Evolutionary conservation across 148 eudicot species (phyloP).

Genomic region (Chenopodium album): DNA sequence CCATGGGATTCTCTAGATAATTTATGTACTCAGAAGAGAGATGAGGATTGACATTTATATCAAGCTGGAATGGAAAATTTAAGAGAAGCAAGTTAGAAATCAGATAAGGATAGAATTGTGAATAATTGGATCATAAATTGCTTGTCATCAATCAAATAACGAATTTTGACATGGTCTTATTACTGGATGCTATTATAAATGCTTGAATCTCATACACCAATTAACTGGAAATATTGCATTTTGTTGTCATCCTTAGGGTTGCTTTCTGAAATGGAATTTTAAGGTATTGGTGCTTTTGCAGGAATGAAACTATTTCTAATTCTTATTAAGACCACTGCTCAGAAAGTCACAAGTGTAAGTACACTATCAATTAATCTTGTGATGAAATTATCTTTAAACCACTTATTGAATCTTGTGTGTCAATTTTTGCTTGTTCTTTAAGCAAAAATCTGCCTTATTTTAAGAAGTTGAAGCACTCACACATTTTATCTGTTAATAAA

Average conservation of each 20-base stretch:
- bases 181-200: neutral
- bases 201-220: neutral
- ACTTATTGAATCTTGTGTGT: constrained; percentile 1
- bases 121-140: neutral
- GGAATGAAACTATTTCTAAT: neutral
- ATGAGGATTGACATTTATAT: constrained; percentile 77
- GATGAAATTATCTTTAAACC: neutral
- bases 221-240: neutral
- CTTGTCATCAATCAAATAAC: neutral
- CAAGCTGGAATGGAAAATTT: constrained; percentile 51
- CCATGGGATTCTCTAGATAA: constrained; percentile 90
- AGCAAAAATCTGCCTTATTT: neutral
- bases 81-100: constrained; percentile 15
- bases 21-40: constrained; percentile 96
- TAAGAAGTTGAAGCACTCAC: neutral
- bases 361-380: neutral
- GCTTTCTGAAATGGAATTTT: neutral
- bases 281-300: neutral
- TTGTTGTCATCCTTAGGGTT: neutral
- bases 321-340: neutral
- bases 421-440: neutral
- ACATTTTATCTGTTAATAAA: neutral
- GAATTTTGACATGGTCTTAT: neutral
- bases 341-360: neutral
- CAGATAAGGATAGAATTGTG: neutral